Percentiles rank a stretch among this genome's conserved stretches.
These are phyloP conservation scores for Daucus carota DNA, from an alignment of 129 eudicot species.

Conservation along the genomic window DNA sequence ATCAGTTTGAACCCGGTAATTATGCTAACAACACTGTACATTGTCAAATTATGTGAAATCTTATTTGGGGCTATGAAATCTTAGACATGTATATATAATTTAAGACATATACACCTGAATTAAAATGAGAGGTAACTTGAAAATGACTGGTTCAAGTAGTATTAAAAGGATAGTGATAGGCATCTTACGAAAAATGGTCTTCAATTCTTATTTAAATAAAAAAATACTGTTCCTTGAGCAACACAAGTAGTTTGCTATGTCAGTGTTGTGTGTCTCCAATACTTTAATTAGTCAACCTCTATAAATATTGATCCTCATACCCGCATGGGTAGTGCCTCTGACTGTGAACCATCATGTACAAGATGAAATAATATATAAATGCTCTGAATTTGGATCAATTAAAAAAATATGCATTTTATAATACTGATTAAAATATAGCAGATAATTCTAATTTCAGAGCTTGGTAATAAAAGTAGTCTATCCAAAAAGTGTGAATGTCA, in stretches of 20 bases:
- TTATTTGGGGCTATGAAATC: background rate
- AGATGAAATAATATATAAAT: background rate
- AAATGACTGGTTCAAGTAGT: background rate
- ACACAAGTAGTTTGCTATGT: background rate
- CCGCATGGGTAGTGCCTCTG: background rate
- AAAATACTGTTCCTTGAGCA: background rate
- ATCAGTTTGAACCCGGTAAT: constrained; percentile 59
- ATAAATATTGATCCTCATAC: background rate
- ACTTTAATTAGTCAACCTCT: background rate
- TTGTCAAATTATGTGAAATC: constrained; percentile 7
- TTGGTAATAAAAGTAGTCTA: background rate
- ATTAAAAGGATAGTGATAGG: background rate
- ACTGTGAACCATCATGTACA: background rate
- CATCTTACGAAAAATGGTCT: background rate
- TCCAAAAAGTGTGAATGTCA: background rate
- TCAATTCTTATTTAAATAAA: background rate
- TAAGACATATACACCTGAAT: background rate
- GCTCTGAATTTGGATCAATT: no score
- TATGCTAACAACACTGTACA: background rate
- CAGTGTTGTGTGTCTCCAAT: background rate
- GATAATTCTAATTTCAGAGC: background rate
- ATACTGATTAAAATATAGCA: background rate
- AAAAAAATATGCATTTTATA: no score
- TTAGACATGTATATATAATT: background rate
- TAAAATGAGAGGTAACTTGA: background rate